These are phyloP conservation scores for Sergeia podlipaevii DNA, from an alignment of 208 protist genomes.

Conservation along the genomic window DNA sequence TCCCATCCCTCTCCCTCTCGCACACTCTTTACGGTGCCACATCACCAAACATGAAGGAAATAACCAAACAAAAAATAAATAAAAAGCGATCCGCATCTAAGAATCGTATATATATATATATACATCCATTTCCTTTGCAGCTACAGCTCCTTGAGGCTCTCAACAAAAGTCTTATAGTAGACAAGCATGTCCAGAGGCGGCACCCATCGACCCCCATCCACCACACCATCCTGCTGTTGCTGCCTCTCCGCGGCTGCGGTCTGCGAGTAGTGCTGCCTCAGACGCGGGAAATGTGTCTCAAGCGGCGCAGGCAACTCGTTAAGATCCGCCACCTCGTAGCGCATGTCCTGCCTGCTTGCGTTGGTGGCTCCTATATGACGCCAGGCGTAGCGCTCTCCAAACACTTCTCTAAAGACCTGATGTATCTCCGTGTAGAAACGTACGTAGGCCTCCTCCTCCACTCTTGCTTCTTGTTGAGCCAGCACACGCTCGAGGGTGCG, in stretches of 20 bases:
- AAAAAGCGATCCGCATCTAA: conserved; percentile 6
- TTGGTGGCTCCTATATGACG: conserved; percentile 69
- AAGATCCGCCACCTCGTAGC: not conserved
- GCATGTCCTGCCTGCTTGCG: conserved; percentile 44
- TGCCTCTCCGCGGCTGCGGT: conserved; percentile 1
- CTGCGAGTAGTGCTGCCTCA: not conserved
- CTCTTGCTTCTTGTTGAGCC: conserved; percentile 22
- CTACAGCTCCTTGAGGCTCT: conserved; percentile 53
- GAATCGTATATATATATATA: conserved; percentile 8
- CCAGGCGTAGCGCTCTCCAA: conserved; percentile 75
- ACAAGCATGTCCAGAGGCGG: conserved; percentile 70
- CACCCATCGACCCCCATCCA: conserved; percentile 6
- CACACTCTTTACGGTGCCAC: not conserved
- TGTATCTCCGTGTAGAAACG: conserved; percentile 50
- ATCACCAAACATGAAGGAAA: not conserved
- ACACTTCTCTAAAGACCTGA: conserved; percentile 56
- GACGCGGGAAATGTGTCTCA: not conserved
- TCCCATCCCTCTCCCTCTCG: not conserved
- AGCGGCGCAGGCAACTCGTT: conserved; percentile 3
- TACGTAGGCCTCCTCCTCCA: conserved; percentile 41
- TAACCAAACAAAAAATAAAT: conserved; percentile 6
- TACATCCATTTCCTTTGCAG: conserved; percentile 5
- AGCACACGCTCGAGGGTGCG: conserved; percentile 49
- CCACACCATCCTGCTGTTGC: not conserved
- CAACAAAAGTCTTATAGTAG: conserved; percentile 57